Percentiles rank a stretch among this genome's conserved stretches.
These are phyloP conservation scores for Paratinospora sagittata DNA, from an alignment of 164 flowering plant genomes.

Conservation along the genomic window DNA sequence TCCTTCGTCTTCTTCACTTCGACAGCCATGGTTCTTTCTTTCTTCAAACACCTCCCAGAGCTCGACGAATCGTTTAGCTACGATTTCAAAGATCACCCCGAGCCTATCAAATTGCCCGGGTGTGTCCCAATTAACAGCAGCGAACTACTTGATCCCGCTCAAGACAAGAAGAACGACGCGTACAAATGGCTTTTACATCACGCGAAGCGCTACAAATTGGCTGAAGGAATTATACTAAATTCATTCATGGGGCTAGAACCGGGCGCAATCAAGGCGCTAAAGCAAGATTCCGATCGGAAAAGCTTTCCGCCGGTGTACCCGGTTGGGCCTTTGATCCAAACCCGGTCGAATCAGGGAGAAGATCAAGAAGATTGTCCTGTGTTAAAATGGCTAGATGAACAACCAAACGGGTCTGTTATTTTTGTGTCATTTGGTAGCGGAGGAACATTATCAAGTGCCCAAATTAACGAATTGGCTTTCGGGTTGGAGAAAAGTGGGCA, in stretches of 20 bases:
- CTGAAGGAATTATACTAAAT: constrained; percentile 28
- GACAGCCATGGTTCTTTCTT: constrained; percentile 24
- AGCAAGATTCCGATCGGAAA: neutral
- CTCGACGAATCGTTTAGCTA: constrained; percentile 18
- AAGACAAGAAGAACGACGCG: constrained; percentile 21
- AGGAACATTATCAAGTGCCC: constrained; percentile 47
- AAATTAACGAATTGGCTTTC: constrained; percentile 43
- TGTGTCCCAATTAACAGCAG: constrained; percentile 25
- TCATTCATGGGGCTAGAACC: constrained; percentile 25
- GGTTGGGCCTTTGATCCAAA: constrained; percentile 30
- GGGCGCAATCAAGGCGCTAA: constrained; percentile 18
- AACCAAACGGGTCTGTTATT: constrained; percentile 34
- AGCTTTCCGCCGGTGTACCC: constrained; percentile 27
- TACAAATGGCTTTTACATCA: constrained; percentile 25
- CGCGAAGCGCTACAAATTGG: constrained; percentile 9
- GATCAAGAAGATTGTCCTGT: neutral
- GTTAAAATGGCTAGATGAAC: constrained; percentile 35
- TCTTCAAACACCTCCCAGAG: constrained; percentile 22
- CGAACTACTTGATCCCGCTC: constrained; percentile 26
- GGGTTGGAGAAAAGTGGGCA: constrained; percentile 64
- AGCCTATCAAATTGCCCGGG: constrained; percentile 29
- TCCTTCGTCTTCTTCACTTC: constrained; percentile 37
- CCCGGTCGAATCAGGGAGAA: neutral
- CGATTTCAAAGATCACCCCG: constrained; percentile 15
- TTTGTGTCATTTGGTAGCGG: constrained; percentile 71